Conservation (phyloP, 306 rosid species). For the Medicago arabica region DNA sequence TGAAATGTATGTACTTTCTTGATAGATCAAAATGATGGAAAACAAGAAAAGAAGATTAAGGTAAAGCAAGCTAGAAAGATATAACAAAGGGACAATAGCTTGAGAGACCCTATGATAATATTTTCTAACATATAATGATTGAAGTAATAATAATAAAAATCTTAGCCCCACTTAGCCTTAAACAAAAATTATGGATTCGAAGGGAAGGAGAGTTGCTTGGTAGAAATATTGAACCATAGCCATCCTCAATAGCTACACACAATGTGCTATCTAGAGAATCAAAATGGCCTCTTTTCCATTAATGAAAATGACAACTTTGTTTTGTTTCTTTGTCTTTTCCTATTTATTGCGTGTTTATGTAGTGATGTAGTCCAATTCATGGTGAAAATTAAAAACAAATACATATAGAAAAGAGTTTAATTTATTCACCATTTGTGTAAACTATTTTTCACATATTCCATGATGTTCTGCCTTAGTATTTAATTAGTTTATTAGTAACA, state of each 20-base stretch:
- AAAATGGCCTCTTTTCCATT: background rate
- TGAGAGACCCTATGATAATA: constrained; percentile 38
- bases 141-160: constrained; percentile 43
- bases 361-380: constrained; percentile 30
- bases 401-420: too few species aligned
- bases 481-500: too few species aligned
- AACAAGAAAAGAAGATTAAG: constrained; percentile 27
- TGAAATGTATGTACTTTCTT: background rate
- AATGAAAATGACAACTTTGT: background rate
- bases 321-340: constrained; percentile 23
- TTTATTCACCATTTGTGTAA: too few species aligned
- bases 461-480: too few species aligned
- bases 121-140: constrained; percentile 66
- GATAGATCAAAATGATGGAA: constrained; percentile 30
- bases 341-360: background rate
- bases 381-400: background rate
- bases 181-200: constrained; percentile 1
- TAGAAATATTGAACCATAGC: constrained; percentile 42
- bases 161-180: constrained; percentile 50
- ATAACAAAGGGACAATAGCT: constrained; percentile 38
- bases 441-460: too few species aligned
- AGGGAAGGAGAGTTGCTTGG: constrained; percentile 28
- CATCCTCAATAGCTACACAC: constrained; percentile 49
- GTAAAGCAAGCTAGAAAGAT: constrained; percentile 27
- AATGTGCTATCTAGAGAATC: constrained; percentile 48